Evolutionary conservation across 441 rosid species (phyloP).

Genomic region (Cnidoscolus chayamansa): DNA sequence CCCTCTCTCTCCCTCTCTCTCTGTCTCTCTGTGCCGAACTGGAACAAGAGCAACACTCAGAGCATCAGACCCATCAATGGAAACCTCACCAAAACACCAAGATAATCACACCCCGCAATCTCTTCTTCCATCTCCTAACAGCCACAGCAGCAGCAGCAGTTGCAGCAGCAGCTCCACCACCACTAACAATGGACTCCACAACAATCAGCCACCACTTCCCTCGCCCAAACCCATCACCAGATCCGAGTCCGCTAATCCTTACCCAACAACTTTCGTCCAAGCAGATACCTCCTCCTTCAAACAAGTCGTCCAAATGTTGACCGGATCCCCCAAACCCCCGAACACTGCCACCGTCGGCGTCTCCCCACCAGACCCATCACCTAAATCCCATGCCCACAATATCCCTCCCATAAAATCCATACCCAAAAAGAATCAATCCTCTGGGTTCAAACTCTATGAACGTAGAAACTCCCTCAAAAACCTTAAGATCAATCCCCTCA

Average conservation of each 20-base stretch:
- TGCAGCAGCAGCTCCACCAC: slow-evolving; percentile 32
- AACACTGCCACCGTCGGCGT: slow-evolving; percentile 30
- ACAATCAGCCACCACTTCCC: slow-evolving; percentile 28
- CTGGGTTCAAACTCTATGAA: slow-evolving; percentile 84
- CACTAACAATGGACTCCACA: slow-evolving; percentile 17
- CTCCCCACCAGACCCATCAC: slow-evolving; percentile 37
- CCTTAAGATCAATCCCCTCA: slow-evolving; percentile 74
- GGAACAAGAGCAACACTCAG: background rate
- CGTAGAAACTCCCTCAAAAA: slow-evolving; percentile 75
- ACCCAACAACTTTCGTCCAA: slow-evolving; percentile 95
- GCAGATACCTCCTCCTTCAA: slow-evolving; percentile 89
- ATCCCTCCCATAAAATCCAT: slow-evolving; percentile 49
- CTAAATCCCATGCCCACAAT: slow-evolving; percentile 36
- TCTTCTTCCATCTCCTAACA: slow-evolving; percentile 48
- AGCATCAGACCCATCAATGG: slow-evolving; percentile 37
- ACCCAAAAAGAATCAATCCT: slow-evolving; percentile 46
- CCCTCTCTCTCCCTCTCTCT: background rate
- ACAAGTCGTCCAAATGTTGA: slow-evolving; percentile 94
- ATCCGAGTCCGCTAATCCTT: slow-evolving; percentile 72
- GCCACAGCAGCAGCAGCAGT: slow-evolving; percentile 35
- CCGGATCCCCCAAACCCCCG: slow-evolving; percentile 64
- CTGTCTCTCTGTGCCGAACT: background rate
- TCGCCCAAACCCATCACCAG: slow-evolving; percentile 53
- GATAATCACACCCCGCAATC: slow-evolving; percentile 27
- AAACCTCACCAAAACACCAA: slow-evolving; percentile 41